phyloP scores from a whole-genome alignment of 2,329 filamentous ascomycete species.

The Myriangium duriaei region DNA sequence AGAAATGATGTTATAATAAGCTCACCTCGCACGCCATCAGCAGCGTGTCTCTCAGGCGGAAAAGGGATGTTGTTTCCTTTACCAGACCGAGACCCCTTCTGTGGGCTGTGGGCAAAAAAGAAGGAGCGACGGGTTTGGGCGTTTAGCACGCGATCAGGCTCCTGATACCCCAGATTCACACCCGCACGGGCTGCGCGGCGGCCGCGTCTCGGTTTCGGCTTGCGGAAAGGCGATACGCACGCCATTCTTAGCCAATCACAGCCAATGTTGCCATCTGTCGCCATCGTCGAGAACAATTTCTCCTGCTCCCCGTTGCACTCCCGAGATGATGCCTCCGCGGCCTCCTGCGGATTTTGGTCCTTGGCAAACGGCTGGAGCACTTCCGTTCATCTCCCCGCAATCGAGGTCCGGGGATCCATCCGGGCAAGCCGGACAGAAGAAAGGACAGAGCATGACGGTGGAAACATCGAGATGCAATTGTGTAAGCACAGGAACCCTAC shows the following conservation, averaged over 20 bases:
- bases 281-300: not conserved
- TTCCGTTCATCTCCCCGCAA: no score
- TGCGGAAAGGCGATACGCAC: no score
- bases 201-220: not conserved
- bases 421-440: no score
- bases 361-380: not conserved
- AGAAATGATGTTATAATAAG: not conserved
- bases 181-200: not conserved
- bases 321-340: not conserved
- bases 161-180: not conserved
- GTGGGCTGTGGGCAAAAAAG: not conserved
- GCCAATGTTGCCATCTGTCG: not conserved
- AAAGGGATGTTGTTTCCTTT: slow-evolving; percentile 1
- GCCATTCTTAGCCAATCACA: not conserved
- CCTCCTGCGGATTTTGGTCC: no score
- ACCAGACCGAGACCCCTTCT: no score
- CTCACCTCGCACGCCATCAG: no score
- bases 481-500: no score
- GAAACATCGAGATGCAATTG: no score
- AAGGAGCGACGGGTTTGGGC: no score
- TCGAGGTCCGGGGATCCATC: no score
- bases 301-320: not conserved
- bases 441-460: no score
- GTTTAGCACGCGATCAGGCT: not conserved
- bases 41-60: slow-evolving; percentile 7